Evolutionary conservation across 768 basidiomycete genomes (phyloP), one percentile per base, ranked within the genome.

Genomic region (Boletus sp.): DNA sequence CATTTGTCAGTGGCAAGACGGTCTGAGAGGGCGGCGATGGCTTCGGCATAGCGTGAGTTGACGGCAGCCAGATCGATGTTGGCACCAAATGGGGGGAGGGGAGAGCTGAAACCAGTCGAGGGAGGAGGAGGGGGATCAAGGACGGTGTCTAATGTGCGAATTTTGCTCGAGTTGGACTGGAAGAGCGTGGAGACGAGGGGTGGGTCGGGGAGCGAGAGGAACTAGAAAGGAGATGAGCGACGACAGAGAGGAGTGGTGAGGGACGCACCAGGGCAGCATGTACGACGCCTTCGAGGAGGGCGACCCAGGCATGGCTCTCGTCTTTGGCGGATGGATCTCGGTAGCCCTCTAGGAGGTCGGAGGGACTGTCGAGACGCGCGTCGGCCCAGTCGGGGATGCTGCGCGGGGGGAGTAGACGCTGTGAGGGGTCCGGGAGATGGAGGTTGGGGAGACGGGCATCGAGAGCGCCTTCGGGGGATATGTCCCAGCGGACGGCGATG

Each of bases 261-360:
- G 58, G 12, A 75, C 82, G 52, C 60, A 91, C 85, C 72, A 94
- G 69, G 12, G 89, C 87, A 60, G 88, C 86, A 68, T 92, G 91
- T 7, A 94, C 82, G 46, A 80, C 75, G 36, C 85, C 85, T 69
- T 94, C 89, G 40, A 94, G 80, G 33, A 94, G 77, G 2, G 89
- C 76, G 28, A 91, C 81, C 92, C 92, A 94, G 1, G 92, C 91
- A 42, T 84, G 80, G 62, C 89, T 89, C 69, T 94, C 91, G 62
- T 90, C 85, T 48, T 80, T 77, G 24, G 86, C 76, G 18, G 73
- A 71, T 47, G 79, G 75, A 60, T 87, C 79, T 36, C 69, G 77
- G 67, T 90, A 92, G 11, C 90, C 91, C 66, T 92, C 87, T 33
- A 89, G 72, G 5, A 76, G 69, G 54, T 73, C 71, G 20, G 77